Evolutionary conservation across 441 rosid genomes (phyloP).

Genomic region (Jatropha podagrica): DNA sequence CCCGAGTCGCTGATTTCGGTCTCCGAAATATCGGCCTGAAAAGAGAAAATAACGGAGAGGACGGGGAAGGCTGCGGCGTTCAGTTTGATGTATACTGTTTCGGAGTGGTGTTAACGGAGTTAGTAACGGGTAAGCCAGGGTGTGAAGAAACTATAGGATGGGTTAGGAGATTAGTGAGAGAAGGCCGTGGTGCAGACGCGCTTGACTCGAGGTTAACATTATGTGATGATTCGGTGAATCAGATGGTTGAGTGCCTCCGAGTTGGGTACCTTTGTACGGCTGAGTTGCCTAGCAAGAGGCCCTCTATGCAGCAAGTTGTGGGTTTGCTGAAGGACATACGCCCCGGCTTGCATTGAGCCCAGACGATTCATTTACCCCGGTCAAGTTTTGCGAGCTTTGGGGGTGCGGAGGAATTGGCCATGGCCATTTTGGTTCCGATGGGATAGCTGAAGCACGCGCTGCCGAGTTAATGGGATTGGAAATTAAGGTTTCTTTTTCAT

Average conservation of each 20-base stretch:
- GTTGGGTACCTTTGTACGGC: constrained; percentile 88
- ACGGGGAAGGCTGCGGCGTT: neutral
- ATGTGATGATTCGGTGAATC: constrained; percentile 46
- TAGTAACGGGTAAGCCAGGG: constrained; percentile 65
- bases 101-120: constrained; percentile 66
- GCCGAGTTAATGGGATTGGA: neutral
- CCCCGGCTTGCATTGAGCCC: constrained; percentile 22
- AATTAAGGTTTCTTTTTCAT: neutral
- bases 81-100: constrained; percentile 65
- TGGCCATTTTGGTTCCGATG: neutral
- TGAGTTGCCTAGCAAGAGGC: constrained; percentile 67
- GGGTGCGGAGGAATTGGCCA: neutral
- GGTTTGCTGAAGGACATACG: constrained; percentile 85
- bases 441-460: neutral
- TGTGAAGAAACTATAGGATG: constrained; percentile 49
- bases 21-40: constrained; percentile 34
- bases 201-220: constrained; percentile 59
- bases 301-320: constrained; percentile 87
- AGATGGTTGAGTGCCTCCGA: constrained; percentile 80
- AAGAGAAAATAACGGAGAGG: neutral
- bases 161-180: constrained; percentile 65
- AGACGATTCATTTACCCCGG: neutral
- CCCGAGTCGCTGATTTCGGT: constrained; percentile 74
- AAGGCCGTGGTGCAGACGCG: constrained; percentile 54
- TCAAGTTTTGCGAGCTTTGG: neutral